phyloP scores from a whole-genome alignment of 1,284 basidiomycete genomes.

The Papiliotrema flavescens region DNA sequence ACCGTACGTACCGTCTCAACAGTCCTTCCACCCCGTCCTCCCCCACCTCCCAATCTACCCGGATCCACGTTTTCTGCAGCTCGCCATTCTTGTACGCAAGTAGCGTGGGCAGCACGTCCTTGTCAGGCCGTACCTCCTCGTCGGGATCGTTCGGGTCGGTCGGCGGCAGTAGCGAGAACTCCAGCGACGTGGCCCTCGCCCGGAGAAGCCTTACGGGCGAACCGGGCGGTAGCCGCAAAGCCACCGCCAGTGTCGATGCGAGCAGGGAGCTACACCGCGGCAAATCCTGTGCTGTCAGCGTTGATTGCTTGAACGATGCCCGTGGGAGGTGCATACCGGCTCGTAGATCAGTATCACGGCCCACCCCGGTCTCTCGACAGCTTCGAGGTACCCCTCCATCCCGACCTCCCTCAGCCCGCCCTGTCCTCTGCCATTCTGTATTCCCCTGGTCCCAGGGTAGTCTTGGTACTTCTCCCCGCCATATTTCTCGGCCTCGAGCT shows the following conservation, averaged over 20 bases:
- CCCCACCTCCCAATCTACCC: slow-evolving; percentile 43
- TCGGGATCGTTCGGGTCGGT: slow-evolving; percentile 13
- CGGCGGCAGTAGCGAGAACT: slow-evolving; percentile 36
- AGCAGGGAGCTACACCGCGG: slow-evolving; percentile 35
- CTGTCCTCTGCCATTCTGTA: slow-evolving; percentile 6
- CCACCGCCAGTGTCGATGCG: slow-evolving; percentile 28
- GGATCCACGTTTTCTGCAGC: slow-evolving; percentile 39
- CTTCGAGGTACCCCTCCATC: slow-evolving; percentile 32
- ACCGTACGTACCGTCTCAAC: slow-evolving; percentile 26
- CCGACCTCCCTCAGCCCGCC: slow-evolving; percentile 39
- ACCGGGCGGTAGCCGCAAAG: slow-evolving; percentile 20
- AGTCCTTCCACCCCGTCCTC: slow-evolving; percentile 35
- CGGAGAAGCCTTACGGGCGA: slow-evolving; percentile 22
- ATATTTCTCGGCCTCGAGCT: slow-evolving; percentile 7
- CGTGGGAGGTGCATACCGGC: slow-evolving; percentile 32
- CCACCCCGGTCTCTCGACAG: slow-evolving; percentile 42
- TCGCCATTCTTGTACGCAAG: slow-evolving; percentile 45
- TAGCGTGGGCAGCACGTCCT: slow-evolving; percentile 46
- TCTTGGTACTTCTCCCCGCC: not conserved
- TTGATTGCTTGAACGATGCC: not conserved
- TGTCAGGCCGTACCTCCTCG: slow-evolving; percentile 29
- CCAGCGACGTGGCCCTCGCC: slow-evolving; percentile 36
- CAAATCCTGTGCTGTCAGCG: slow-evolving; percentile 23
- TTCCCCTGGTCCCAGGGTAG: not conserved
- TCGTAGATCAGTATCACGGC: slow-evolving; percentile 44